These are phyloP conservation scores for Chaetomium cochliodes DNA, from an alignment of 495 filamentous ascomycete species.

Conservation along the genomic window DNA sequence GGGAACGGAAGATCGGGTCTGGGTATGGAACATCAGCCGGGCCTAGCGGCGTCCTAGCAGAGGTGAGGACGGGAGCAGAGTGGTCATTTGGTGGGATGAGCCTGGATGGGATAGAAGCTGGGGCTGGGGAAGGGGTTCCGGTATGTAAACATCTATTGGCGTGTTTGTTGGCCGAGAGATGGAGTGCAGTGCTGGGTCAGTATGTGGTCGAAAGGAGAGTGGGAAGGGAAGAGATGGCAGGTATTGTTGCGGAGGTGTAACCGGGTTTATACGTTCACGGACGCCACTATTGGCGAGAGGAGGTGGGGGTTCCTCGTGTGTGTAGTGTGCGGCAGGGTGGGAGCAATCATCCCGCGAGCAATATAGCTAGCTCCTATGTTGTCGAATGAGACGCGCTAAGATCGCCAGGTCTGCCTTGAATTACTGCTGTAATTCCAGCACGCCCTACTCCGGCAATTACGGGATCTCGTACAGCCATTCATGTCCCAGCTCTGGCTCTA, in stretches of 20 bases:
- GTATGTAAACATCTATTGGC: constrained; percentile 90
- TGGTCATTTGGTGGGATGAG: constrained; percentile 47
- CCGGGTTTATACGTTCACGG: background rate
- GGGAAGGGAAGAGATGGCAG: constrained; percentile 68
- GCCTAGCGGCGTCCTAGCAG: background rate
- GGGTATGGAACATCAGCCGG: background rate
- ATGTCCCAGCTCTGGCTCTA: background rate
- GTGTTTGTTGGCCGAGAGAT: constrained; percentile 71
- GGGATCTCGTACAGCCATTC: constrained; percentile 25
- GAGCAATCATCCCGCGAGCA: background rate
- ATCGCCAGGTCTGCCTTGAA: background rate
- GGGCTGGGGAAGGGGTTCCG: constrained; percentile 44
- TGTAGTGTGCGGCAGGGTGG: background rate
- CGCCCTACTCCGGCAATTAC: constrained; percentile 29
- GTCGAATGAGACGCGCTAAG: background rate
- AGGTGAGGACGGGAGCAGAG: constrained; percentile 6
- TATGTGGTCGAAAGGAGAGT: constrained; percentile 56
- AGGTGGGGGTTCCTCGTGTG: background rate
- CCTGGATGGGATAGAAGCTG: constrained; percentile 32
- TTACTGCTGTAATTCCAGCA: constrained; percentile 31
- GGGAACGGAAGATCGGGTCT: background rate
- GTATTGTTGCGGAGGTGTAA: constrained; percentile 66
- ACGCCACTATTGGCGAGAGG: background rate
- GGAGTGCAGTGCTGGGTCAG: constrained; percentile 53
- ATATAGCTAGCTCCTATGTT: background rate